phyloP scores from a whole-genome alignment of 148 eudicot genomes.

The Dianthus caryophyllus region DNA sequence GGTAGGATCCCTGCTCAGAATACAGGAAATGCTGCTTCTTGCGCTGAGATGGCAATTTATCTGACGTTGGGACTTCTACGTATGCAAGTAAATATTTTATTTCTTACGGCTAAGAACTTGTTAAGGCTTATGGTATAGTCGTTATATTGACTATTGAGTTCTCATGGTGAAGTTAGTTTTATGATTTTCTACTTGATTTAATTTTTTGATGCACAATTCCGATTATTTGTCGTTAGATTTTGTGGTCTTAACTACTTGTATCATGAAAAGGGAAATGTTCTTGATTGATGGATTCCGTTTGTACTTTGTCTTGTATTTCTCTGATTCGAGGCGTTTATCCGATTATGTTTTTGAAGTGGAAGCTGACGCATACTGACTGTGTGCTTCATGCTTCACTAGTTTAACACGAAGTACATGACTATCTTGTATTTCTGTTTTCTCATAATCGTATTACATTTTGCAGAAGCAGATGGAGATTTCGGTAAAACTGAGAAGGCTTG shows the following conservation, averaged over 20 bases:
- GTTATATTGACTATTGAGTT: neutral
- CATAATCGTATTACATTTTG: constrained; percentile 10
- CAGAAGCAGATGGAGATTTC: constrained; percentile 83
- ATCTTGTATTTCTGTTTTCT: neutral
- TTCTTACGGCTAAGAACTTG: neutral
- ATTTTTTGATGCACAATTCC: too few species aligned
- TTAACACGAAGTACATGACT: neutral
- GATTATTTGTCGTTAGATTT: too few species aligned
- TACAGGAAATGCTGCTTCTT: constrained; percentile 88
- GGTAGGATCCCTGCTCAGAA: constrained; percentile 66
- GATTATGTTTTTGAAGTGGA: neutral
- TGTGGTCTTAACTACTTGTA: too few species aligned
- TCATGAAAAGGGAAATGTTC: too few species aligned
- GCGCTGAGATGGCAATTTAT: constrained; percentile 98
- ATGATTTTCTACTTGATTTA: neutral
- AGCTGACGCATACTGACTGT: too few species aligned
- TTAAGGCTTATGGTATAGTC: neutral
- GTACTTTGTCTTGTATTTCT: neutral
- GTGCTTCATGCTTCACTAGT: neutral
- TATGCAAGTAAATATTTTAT: constrained; percentile 51
- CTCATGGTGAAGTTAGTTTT: neutral
- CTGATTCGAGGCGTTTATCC: neutral
- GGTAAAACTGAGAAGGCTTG: constrained; percentile 57
- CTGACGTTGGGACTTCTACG: constrained; percentile 89
- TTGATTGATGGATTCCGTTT: too few species aligned